Evolutionary conservation across 2,329 filamentous ascomycete species (phyloP).

Genomic region (Xylariaceae sp.): DNA sequence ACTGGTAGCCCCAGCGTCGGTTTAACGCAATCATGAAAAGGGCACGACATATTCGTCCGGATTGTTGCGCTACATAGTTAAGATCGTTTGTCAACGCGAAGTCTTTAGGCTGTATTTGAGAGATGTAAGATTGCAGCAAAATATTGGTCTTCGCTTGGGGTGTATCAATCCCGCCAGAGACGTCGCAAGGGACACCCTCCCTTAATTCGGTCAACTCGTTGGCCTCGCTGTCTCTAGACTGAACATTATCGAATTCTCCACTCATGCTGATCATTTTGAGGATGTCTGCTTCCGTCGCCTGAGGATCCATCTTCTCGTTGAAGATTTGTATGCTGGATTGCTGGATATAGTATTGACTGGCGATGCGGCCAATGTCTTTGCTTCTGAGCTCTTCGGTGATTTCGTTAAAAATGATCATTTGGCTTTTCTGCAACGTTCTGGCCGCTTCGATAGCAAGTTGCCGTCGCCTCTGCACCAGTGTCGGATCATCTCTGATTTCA

Average conservation of each 20-base stretch:
- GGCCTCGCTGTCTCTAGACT: constrained; percentile 85
- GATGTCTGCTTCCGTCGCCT: constrained; percentile 86
- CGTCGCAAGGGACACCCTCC: constrained; percentile 75
- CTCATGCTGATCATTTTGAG: constrained; percentile 97
- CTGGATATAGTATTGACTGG: constrained; percentile 94
- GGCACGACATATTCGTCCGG: constrained; percentile 89
- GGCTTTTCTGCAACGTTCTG: constrained; percentile 81
- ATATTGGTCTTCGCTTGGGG: constrained; percentile 95
- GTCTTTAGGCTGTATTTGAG: constrained; percentile 82
- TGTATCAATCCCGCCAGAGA: constrained; percentile 70
- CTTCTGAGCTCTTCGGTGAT: constrained; percentile 87
- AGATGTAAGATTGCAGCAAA: constrained; percentile 91
- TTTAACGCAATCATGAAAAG: constrained; percentile 98
- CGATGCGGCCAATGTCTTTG: constrained; percentile 95
- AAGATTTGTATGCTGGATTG: constrained; percentile 95
- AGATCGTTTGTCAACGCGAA: constrained; percentile 92
- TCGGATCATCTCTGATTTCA: constrained; percentile 85
- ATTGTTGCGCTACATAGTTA: constrained; percentile 94
- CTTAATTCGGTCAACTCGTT: constrained; percentile 80
- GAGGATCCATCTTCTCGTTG: constrained; percentile 89
- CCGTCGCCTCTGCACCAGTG: constrained; percentile 80
- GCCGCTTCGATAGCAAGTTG: constrained; percentile 89
- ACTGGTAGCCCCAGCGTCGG: constrained; percentile 93
- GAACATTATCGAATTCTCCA: constrained; percentile 96
- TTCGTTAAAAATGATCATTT: constrained; percentile 99